A percentile compares a stretch with the other conserved stretches of the same genome.
phyloP scores from a whole-genome alignment of 192 early-diverging fungal genomes.

The Mortierella alpina region DNA sequence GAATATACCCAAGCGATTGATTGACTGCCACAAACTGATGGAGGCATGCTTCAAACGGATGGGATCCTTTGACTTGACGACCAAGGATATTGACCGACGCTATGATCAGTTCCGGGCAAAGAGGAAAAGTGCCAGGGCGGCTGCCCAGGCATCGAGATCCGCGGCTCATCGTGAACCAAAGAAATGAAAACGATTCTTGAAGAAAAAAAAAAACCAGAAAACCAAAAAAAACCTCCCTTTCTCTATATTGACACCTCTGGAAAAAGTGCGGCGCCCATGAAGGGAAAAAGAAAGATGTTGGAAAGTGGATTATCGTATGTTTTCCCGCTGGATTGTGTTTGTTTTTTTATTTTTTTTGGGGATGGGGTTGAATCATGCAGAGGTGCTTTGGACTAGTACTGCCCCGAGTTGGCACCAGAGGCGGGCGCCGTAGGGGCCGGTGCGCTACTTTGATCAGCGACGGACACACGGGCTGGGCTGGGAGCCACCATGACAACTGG shows the following conservation, averaged over 20 bases:
- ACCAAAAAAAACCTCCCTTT: background rate
- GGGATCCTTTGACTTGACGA: constrained; percentile 42
- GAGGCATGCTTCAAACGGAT: constrained; percentile 57
- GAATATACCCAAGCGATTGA: constrained; percentile 70
- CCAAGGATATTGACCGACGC: constrained; percentile 45
- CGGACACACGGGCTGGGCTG: too few relatives aligned
- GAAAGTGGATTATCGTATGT: too few relatives aligned
- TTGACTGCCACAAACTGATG: constrained; percentile 74
- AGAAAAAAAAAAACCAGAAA: background rate
- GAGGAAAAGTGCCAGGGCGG: constrained; percentile 25
- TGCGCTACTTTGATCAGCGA: too few relatives aligned
- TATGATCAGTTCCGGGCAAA: constrained; percentile 45
- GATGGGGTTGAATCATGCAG: too few relatives aligned
- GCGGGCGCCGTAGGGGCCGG: too few relatives aligned
- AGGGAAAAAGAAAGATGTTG: too few relatives aligned
- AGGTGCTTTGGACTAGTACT: too few relatives aligned
- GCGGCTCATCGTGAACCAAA: constrained; percentile 8
- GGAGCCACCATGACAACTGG: too few relatives aligned
- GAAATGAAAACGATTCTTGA: background rate
- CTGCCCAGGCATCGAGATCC: constrained; percentile 19
- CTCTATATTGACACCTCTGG: background rate
- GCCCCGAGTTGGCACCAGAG: too few relatives aligned
- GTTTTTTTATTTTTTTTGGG: background rate
- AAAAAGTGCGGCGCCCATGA: too few relatives aligned
- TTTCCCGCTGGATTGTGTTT: too few relatives aligned